These are phyloP conservation scores for Colletotrichum sp. DNA, from an alignment of 2,329 filamentous ascomycete genomes.

Conservation along the genomic window DNA sequence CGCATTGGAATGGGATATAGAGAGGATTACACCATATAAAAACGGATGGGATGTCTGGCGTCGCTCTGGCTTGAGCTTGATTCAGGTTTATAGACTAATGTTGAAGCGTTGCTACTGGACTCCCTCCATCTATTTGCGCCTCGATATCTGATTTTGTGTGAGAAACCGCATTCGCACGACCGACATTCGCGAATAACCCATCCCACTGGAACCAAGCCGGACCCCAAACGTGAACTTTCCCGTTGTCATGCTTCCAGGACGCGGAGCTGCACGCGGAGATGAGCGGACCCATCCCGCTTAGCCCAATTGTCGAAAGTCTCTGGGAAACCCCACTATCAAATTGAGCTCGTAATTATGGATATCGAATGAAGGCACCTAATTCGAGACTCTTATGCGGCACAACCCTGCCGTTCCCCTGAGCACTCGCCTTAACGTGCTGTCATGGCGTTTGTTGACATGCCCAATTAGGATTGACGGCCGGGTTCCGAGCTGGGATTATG, in stretches of 20 bases:
- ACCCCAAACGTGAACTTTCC: neutral
- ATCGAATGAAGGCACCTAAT: neutral
- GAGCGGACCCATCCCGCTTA: constrained; percentile 11
- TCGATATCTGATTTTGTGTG: neutral
- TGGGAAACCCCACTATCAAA: neutral
- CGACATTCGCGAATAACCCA: neutral
- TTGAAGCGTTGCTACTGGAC: constrained; percentile 21
- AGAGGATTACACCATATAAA: constrained; percentile 10
- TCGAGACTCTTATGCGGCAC: constrained; percentile 1
- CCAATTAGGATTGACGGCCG: neutral
- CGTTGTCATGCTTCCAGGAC: neutral
- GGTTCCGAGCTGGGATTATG: constrained; percentile 1
- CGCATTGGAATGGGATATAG: neutral
- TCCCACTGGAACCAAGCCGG: neutral
- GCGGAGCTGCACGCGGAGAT: constrained; percentile 5
- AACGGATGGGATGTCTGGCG: constrained; percentile 17
- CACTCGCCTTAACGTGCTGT: constrained; percentile 1
- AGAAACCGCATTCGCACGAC: neutral
- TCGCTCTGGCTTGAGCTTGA: constrained; percentile 1
- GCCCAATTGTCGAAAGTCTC: neutral
- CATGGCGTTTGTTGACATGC: constrained; percentile 1
- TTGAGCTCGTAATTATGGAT: constrained; percentile 19
- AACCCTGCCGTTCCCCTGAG: constrained; percentile 13
- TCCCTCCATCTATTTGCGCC: constrained; percentile 14
- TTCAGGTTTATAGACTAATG: constrained; percentile 15